These are phyloP conservation scores for Zhuliangozyma blackwelliae DNA, from an alignment of 1,139 yeast genomes.

Conservation along the genomic window DNA sequence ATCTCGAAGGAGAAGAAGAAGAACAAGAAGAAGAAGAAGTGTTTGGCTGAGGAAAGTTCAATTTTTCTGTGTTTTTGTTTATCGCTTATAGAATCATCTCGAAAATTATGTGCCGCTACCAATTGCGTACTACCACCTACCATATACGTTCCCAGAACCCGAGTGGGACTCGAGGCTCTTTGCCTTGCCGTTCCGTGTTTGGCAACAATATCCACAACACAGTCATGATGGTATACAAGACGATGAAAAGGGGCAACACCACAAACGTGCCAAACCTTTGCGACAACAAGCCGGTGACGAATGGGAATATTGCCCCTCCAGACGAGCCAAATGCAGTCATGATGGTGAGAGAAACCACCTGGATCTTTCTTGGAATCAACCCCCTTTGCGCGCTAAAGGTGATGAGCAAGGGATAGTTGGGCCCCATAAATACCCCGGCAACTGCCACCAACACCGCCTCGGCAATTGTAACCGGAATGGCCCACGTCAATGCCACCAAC, in stretches of 20 bases:
- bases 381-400: slow-evolving; percentile 33
- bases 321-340: slow-evolving; percentile 58
- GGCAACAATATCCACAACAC: slow-evolving; percentile 47
- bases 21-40: not conserved
- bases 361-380: slow-evolving; percentile 51
- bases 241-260: slow-evolving; percentile 50
- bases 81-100: too few species aligned
- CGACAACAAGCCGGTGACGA: slow-evolving; percentile 51
- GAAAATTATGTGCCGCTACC: too few species aligned
- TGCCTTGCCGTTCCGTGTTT: slow-evolving; percentile 21
- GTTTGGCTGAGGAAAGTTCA: too few species aligned
- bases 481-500: slow-evolving; percentile 45
- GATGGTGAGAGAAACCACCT: slow-evolving; percentile 49
- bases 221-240: slow-evolving; percentile 33
- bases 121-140: slow-evolving; percentile 7
- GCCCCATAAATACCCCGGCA: slow-evolving; percentile 51
- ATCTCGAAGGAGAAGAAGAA: not conserved
- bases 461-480: slow-evolving; percentile 32
- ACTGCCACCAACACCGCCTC: slow-evolving; percentile 45
- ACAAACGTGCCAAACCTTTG: slow-evolving; percentile 49
- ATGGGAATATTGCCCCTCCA: slow-evolving; percentile 60
- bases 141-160: slow-evolving; percentile 21
- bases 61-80: too few species aligned
- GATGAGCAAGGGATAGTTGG: slow-evolving; percentile 52
- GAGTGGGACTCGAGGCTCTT: slow-evolving; percentile 6